Base-by-base conservation (phyloP, 495 filamentous ascomycete species). In the Arthonia radiata region DNA sequence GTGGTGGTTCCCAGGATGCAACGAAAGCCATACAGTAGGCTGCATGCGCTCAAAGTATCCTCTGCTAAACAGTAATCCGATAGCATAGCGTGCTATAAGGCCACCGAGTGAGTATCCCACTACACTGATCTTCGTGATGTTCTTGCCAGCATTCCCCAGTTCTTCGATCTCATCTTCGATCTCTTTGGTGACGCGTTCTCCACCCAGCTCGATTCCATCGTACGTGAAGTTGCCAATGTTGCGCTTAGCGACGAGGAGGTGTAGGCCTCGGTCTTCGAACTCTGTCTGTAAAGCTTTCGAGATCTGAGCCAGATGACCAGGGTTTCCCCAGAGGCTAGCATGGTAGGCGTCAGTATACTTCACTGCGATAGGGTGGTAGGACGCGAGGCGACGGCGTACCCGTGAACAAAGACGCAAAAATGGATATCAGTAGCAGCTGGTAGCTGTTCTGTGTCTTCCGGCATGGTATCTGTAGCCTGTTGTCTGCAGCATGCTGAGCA, bases 331-430 rank as follows among this genome's bases (percentile, higher is more conserved):
- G 33, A 90, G 61, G 19, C 79, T 79, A 32, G 14, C 34, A 41
- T 26, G 49, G 51, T 27, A 39, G 29, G 18, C 31, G 30, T 18
- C 18, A 22, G 28, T 13, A 24, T 30, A 29, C 24, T 31, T 31
- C 16, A 26, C 5, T 15, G 27, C 25, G 30, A 18, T 4, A 29
- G n/a, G 15, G 17, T 23, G 18, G 12, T 9, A 9, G 15, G 4
- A 19, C 31, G 26, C 14, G 24, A 2, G 24, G 24, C n/a, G 22
- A 14, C 21, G 22, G 38, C 62, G 41, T 61, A 86, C 81, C 83
- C 83, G 49, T 93, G 83, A 18, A 92, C 68, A n/a, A 94, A 55
- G n/a, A 94, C 79, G 45, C 72, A 79, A 23, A 94, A 66, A 48
- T 93, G 83, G 29, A 76, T 56, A 15, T 60, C 54, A 28, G 47